These are phyloP conservation scores for Sugiyamaella xylanicola DNA, from an alignment of 1,139 yeast species.

Conservation along the genomic window DNA sequence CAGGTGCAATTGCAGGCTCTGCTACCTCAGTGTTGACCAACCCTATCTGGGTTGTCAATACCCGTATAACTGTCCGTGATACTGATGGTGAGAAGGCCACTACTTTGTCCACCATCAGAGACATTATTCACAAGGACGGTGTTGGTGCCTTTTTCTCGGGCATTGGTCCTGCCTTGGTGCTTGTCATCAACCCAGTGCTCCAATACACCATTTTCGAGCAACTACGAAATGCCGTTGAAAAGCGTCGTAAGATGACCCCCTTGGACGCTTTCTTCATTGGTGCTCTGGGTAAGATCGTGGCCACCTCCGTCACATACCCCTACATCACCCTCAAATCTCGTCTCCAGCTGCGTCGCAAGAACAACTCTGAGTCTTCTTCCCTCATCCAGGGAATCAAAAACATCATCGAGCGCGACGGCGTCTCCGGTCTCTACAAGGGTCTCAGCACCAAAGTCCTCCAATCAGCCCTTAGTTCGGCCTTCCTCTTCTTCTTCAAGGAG, in stretches of 20 bases:
- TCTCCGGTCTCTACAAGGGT: constrained; percentile 79
- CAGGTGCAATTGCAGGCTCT: constrained; percentile 88
- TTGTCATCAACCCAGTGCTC: constrained; percentile 85
- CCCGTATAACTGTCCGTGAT: constrained; percentile 70
- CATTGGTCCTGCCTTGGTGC: constrained; percentile 79
- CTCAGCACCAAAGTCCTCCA: constrained; percentile 77
- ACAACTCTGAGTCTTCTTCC: constrained; percentile 34
- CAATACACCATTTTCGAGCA: constrained; percentile 94
- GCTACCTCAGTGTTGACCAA: constrained; percentile 84
- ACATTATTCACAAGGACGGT: constrained; percentile 74
- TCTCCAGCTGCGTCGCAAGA: constrained; percentile 67
- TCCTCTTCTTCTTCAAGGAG: constrained; percentile 88
- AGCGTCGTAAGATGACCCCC: constrained; percentile 54
- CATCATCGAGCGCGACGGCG: constrained; percentile 68
- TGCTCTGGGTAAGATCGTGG: constrained; percentile 84
- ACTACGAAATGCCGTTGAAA: constrained; percentile 64
- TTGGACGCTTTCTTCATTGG: constrained; percentile 82
- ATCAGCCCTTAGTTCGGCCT: constrained; percentile 85
- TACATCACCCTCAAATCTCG: constrained; percentile 85
- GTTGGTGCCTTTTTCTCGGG: constrained; percentile 70
- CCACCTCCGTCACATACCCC: constrained; percentile 87
- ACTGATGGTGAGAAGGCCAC: constrained; percentile 43
- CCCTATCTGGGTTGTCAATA: constrained; percentile 95
- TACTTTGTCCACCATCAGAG: constrained; percentile 57
- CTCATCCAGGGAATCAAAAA: constrained; percentile 44